Base-by-base conservation (phyloP, 495 filamentous ascomycete species). In the Pseudevernia furfuracea region DNA sequence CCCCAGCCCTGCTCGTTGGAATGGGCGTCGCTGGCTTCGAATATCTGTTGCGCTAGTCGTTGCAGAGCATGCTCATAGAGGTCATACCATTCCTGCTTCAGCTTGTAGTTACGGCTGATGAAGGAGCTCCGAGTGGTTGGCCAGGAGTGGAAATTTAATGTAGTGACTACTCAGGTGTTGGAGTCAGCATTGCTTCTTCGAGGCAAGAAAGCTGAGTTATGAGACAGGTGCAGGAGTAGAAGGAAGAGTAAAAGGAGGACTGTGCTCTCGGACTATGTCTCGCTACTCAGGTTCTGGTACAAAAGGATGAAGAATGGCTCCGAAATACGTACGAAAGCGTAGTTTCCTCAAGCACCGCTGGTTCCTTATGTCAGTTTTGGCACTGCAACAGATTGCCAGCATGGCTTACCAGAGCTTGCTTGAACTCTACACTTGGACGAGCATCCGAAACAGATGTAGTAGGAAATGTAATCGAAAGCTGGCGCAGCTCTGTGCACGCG, bases 1-100 rank as follows among this genome's bases (percentile, higher is more conserved):
- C 59, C 60, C 59, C 60, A 63, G 4, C 60, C 60, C 37, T 66
- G 59, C 58, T 63, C 59, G 17, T 44, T 38, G 10, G 65, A 59
- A 34, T 66, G 41, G 21, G 30, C 46, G 41, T 66, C 65, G 60
- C 59, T 63, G 17, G 60, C 53, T 44, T 63, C 65, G 28, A 66
- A 63, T 28, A 66, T 66, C 19, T 63, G 65, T 36, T 62, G 59
- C 28, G 65, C 65, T 19, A 66, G 39, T 30, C 59, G 59, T 34
- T 62, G 60, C 14, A 66, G 65, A 25, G 56, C 44, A 28, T 66
- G 59, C 39, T 66, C 60, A 30, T 66, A 66, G 12, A 66, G 41
- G 32, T 63, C 53, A 15, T 60, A 58, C 48, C 55, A 62, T 6
- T 43, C 28, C 9, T 39, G 41, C 44, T 59, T 66, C 19, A 66